These are phyloP conservation scores for Metschnikowia peoriensis DNA, from an alignment of 805 yeast species.

Conservation along the genomic window DNA sequence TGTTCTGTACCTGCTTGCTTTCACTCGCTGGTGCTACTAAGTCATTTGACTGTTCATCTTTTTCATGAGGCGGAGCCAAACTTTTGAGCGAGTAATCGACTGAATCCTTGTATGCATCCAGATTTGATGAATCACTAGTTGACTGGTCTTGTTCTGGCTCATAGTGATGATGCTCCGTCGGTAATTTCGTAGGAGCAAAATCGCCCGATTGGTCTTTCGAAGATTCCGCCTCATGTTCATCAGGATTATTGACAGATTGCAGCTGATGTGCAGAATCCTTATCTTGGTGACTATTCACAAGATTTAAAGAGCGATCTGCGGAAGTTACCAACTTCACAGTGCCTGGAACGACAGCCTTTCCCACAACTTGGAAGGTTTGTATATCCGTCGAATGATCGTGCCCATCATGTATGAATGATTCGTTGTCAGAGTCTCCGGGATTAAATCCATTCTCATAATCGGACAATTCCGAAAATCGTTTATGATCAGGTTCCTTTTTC, in stretches of 20 bases:
- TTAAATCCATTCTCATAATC: background rate
- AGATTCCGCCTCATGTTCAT: background rate
- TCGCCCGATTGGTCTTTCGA: background rate
- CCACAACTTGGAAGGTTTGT: conserved; percentile 8
- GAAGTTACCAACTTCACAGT: conserved; percentile 12
- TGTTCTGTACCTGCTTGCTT: background rate
- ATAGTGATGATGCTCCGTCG: conserved; percentile 3
- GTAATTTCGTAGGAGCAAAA: background rate
- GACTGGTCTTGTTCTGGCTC: background rate
- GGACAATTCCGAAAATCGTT: background rate
- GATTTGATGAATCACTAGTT: conserved; percentile 3
- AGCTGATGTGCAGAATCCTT: background rate
- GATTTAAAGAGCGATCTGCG: background rate
- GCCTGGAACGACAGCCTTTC: conserved; percentile 10
- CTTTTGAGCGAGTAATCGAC: conserved; percentile 18
- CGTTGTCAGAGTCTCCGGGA: background rate
- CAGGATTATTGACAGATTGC: background rate
- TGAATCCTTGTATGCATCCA: conserved; percentile 16
- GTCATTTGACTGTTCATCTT: background rate
- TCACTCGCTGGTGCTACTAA: background rate
- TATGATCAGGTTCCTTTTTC: background rate
- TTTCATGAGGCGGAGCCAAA: conserved; percentile 19
- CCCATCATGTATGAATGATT: conserved; percentile 1
- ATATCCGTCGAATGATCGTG: conserved; percentile 5
- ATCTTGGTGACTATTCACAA: background rate